Conservation (phyloP, 2,329 filamentous ascomycete species). For the Ilyonectria destructans region DNA sequence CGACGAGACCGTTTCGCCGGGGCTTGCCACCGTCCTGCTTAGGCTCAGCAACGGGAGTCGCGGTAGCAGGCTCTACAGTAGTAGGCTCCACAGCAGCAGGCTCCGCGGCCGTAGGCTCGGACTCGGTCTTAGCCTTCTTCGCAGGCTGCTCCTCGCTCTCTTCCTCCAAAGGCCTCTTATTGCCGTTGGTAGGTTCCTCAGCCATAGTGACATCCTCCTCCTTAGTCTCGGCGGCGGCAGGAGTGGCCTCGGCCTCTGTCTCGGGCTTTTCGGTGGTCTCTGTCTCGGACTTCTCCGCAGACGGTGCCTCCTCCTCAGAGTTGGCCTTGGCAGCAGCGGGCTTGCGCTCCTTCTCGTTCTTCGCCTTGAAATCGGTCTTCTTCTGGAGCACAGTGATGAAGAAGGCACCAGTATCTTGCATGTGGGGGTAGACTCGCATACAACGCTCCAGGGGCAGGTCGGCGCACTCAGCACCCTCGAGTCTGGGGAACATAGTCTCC, state of each 20-base stretch:
- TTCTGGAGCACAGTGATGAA: conserved; percentile 98
- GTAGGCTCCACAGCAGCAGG: conserved; percentile 44
- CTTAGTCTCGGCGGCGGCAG: conserved; percentile 31
- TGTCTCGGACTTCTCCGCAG: conserved; percentile 38
- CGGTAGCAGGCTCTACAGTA: conserved; percentile 41
- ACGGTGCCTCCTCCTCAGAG: conserved; percentile 26
- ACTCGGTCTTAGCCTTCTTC: conserved; percentile 66
- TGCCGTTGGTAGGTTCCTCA: conserved; percentile 52
- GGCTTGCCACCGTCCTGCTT: conserved; percentile 53
- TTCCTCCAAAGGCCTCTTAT: conserved; percentile 57
- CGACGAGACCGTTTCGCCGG: conserved; percentile 71
- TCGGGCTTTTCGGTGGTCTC: conserved; percentile 36
- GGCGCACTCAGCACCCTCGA: conserved; percentile 68
- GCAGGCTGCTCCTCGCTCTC: conserved; percentile 58
- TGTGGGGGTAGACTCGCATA: conserved; percentile 94
- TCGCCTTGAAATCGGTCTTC: conserved; percentile 86
- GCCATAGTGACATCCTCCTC: conserved; percentile 52
- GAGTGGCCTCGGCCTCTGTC: conserved; percentile 41
- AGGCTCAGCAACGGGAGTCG: conserved; percentile 45
- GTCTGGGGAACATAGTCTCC: conserved; percentile 86
- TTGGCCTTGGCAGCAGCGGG: conserved; percentile 36
- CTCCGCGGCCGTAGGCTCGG: conserved; percentile 35
- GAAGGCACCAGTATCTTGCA: conserved; percentile 97
- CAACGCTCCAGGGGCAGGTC: conserved; percentile 88
- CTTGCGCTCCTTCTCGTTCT: conserved; percentile 75